Base-by-base conservation (phyloP, 768 basidiomycete genomes). In the Amyloporia xantha region DNA sequence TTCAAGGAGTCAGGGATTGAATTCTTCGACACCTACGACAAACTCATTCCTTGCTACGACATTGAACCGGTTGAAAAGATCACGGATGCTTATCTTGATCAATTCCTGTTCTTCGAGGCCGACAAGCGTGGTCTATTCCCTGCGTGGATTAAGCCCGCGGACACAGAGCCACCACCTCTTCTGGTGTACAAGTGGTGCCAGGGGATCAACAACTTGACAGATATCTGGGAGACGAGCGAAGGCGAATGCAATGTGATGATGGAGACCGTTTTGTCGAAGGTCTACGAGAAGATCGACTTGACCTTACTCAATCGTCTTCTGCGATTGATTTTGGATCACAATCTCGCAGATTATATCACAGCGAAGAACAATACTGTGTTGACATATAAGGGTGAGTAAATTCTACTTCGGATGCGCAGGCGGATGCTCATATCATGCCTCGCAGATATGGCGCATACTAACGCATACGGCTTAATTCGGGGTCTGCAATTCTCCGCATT, bases 21-120 rank as follows among this genome's bases (percentile, higher is more conserved):
- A 67, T 94, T 93, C 68, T 95, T 93, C 67, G 93, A 96, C 59
- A 96, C 93, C 0, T 95, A 98, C 60, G 93, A 97, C 75, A 97
- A 95, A 67, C 79, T 98, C 59, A 97, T 98, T 59, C 93, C 94
- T 21, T 97, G 93, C 63, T 98, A 99, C 64, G 95, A 98, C 60
- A 98, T 99, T 54, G 96, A 99, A 65, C 96, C 96, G 0, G 92
- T 99, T 13, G 96, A 99, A 74, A 99, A 99, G 81, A 98, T 99
- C 56, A 98, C 96, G 23, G 96, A 98, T 67, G 96, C 96, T 28
- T 98, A 97, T 65, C 80, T 98, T 33, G 95, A 98, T 61, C 95
- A 98, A 69, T 98, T 96, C 82, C 68, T 99, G 47, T 96, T 92
- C 79, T 99, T 96, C 61, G 95, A 99, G 77, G 92, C 93, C 19